Evolutionary conservation across 768 basidiomycete genomes (phyloP), one percentile per base, ranked within the genome.

Genomic region (Mycena latifolia): DNA sequence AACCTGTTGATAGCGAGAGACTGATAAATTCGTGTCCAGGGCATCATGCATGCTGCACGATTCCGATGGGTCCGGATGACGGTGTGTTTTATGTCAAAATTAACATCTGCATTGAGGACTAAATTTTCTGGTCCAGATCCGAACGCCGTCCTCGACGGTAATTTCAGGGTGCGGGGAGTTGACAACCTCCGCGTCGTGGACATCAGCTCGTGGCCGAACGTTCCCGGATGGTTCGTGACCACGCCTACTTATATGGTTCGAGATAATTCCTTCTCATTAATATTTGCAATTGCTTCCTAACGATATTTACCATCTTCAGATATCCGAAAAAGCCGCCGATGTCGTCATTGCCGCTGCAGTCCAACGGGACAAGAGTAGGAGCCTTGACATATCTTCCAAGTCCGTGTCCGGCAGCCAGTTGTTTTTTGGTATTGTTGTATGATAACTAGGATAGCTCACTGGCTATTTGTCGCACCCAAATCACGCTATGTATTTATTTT

Each of bases 241-340:
- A 77, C 76, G 6, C 73, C 73, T 8, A 75, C 72, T 10, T 78
- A 77, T 48, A 77, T 77, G 77, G 77, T 72, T 50, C 63, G 74
- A 41, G 15, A 35, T 22, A 11, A 10, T 39, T 50, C 15, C 20
- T 12, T 43, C 37, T 18, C 24, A 37, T 14, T 0, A 50, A 2
- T 25, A 54, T 20, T 0, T n/a, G n/a, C n/a, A n/a, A n/a, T n/a
- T n/a, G n/a, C n/a, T n/a, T 29, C 17, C 25, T 24, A 35, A 28
- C 14, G 14, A 10, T n/a, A 15, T 43, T 46, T 18, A 43, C 17
- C 24, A 14, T 31, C 48, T 35, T 5, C 50, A 78, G 76, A 74
- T 77, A 2, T 74, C 77, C 24, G 76, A 78, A 55, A 78, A 78
- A 46, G 77, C 77, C 20, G 76, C 41, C 41, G 41, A 43, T 14